These are phyloP conservation scores for Hyaloscypha hepaticicola DNA, from an alignment of 495 filamentous ascomycete species.

Conservation along the genomic window DNA sequence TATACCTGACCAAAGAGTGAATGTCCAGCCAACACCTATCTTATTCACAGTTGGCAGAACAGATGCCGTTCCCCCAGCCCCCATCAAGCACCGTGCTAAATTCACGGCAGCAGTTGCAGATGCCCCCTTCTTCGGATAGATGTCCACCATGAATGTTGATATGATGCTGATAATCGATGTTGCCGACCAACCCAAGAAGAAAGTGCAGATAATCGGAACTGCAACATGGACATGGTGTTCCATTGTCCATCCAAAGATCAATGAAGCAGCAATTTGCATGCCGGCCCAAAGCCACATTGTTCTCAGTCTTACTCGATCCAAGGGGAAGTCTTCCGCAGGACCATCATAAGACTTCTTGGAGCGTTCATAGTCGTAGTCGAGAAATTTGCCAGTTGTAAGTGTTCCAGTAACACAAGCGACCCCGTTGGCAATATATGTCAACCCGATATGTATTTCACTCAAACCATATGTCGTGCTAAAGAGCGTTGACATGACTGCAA, in stretches of 20 bases:
- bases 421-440: conserved; percentile 60
- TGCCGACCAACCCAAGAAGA: conserved; percentile 43
- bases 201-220: conserved; percentile 37
- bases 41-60: conserved; percentile 57
- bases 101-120: conserved; percentile 64
- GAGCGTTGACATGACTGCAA: conserved; percentile 52
- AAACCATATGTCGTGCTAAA: conserved; percentile 60
- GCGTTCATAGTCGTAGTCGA: conserved; percentile 47
- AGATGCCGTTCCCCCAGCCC: conserved; percentile 59
- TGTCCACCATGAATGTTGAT: conserved; percentile 44
- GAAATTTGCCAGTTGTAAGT: conserved; percentile 59
- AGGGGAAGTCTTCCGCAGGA: conserved; percentile 30
- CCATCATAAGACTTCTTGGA: conserved; percentile 39
- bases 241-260: conserved; percentile 40
- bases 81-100: conserved; percentile 59
- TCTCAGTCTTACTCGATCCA: conserved; percentile 44
- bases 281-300: conserved; percentile 36
- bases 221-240: conserved; percentile 35
- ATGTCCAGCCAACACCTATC: conserved; percentile 63
- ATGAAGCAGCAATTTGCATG: conserved; percentile 36
- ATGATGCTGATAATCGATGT: conserved; percentile 39
- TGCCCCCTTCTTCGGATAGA: conserved; percentile 42
- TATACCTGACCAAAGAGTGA: conserved; percentile 54
- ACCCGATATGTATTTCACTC: conserved; percentile 61
- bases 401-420: conserved; percentile 66